Base-by-base conservation (phyloP, 441 rosid species). In the Gossypium aridum region DNA sequence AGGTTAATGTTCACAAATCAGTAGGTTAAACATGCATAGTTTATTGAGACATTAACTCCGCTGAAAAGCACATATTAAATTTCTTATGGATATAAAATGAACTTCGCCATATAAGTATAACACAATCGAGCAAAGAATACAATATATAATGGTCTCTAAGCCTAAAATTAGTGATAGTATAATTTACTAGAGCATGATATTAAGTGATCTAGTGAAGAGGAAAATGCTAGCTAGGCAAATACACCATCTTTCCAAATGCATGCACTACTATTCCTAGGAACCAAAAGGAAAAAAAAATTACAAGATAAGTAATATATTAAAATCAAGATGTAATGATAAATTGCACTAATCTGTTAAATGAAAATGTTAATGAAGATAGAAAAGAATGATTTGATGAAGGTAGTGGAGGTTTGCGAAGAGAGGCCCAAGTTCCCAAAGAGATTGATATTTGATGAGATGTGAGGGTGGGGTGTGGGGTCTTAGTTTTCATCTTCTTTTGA, bases 401-500 rank as follows among this genome's bases (percentile, higher is more conserved):
- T 76, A 72, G 74, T 71, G 71, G 84, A 68, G 71, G 67, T 65
- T 76, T 79, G 78, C 14, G 54, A 45, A 34, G 78, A 78, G 87
- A 87, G 97, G 94, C 90, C 97, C 97, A 91, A 89, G 87, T 93
- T 89, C 98, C 98, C 77, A 93, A 82, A 85, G 96, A 85, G 92
- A 89, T 90, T 80, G 92, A 83, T 79, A 63, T 72, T 81, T 83
- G 81, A 82, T 83, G 87, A 56, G 87, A 75, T 72, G 84, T 37
- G 76, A 39, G 43, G 37, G 37, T 25, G 86, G 80, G 20, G 43
- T 1, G 12, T 28, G 66, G 66, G 57, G 71, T 60, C 61, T 61
- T 23, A 59, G 45, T 71, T 63, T 74, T 79, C 78, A 75, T 73
- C 79, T 75, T 78, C 86, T 85, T 82, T 86, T 77, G 59, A 82